Conservation (phyloP, 352 stramenopile genomes). For the Blastocystis sp. region DNA sequence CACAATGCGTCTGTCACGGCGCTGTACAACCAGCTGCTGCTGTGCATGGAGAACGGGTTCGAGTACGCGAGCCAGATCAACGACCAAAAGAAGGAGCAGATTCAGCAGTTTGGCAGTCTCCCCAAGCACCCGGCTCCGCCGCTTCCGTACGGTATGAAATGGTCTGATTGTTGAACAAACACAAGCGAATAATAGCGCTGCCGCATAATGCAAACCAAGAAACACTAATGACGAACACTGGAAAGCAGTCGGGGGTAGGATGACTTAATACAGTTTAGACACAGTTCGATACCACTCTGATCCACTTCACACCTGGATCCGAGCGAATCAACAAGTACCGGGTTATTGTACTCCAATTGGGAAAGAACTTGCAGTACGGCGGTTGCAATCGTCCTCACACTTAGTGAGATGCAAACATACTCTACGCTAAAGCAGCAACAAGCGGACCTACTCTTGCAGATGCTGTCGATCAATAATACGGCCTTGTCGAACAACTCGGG, state of each 20-base stretch:
- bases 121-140: background rate
- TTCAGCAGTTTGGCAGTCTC: background rate
- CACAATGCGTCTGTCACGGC: background rate
- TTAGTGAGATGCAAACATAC: background rate
- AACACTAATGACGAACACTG: no score
- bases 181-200: background rate
- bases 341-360: background rate
- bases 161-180: background rate
- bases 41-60: background rate
- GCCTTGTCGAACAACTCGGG: background rate
- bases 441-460: background rate
- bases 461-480: background rate
- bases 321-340: background rate
- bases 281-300: background rate
- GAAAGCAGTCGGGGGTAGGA: background rate
- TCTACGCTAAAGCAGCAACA: background rate
- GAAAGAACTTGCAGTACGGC: conserved; percentile 1
- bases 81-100: background rate
- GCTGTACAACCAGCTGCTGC: background rate
- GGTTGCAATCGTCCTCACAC: background rate
- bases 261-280: background rate
- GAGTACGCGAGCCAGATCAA: background rate
- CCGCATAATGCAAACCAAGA: no score
- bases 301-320: background rate
- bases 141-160: background rate